These are phyloP conservation scores for Malania oleifera DNA, from an alignment of 164 flowering plant species.

Conservation along the genomic window DNA sequence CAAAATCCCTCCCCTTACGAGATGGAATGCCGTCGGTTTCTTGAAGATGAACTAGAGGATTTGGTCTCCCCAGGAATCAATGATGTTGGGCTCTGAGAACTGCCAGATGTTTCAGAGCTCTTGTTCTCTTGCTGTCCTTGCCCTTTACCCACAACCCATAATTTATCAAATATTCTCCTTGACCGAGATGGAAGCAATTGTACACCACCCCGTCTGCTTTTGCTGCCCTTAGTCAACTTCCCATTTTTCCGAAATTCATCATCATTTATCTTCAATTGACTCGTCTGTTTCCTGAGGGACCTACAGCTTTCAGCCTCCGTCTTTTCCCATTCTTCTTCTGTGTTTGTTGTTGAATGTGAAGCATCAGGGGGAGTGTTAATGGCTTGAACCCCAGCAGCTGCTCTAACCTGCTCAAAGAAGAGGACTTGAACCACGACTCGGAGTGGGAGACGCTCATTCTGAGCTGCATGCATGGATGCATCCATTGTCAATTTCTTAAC, in stretches of 20 bases:
- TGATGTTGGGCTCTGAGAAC: constrained; percentile 72
- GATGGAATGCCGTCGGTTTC: constrained; percentile 67
- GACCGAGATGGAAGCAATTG: constrained; percentile 71
- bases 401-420: constrained; percentile 68
- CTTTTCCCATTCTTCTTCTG: constrained; percentile 47
- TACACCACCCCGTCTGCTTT: constrained; percentile 35
- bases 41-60: constrained; percentile 51
- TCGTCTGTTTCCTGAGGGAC: constrained; percentile 39
- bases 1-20: constrained; percentile 28
- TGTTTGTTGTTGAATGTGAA: constrained; percentile 30
- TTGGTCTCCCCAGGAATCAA: constrained; percentile 51
- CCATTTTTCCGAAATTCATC: constrained; percentile 32
- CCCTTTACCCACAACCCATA: constrained; percentile 55
- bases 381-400: constrained; percentile 32
- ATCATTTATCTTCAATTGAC: constrained; percentile 32
- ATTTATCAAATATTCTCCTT: constrained; percentile 72
- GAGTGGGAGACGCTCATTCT: constrained; percentile 82
- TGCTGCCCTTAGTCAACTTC: constrained; percentile 35
- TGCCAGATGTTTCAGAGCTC: constrained; percentile 72
- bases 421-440: constrained; percentile 86
- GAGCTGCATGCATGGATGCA: constrained; percentile 82
- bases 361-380: constrained; percentile 21
- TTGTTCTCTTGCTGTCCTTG: constrained; percentile 45
- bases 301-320: constrained; percentile 23
- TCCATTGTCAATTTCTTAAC: constrained; percentile 65